Evolutionary conservation across 2,329 filamentous ascomycete species (phyloP).

Genomic region (Alternaria sp.): DNA sequence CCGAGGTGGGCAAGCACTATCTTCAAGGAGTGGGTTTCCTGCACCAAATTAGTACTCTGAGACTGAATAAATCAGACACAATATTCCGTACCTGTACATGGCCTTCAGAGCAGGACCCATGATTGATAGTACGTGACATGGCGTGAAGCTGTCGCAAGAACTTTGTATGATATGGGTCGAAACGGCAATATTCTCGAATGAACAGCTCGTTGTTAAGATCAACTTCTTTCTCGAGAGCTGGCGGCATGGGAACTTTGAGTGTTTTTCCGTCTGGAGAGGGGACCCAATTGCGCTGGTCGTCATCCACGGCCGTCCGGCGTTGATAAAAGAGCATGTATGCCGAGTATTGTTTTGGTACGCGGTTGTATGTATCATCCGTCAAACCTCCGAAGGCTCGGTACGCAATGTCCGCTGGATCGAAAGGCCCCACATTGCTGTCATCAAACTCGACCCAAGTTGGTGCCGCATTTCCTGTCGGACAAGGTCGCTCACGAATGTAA

Average conservation of each 20-base stretch:
- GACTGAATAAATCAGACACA: not conserved
- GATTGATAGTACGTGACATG: conserved; percentile 62
- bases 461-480: conserved; percentile 55
- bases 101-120: conserved; percentile 60
- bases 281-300: conserved; percentile 41
- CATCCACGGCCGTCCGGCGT: conserved; percentile 70
- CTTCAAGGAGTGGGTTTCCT: conserved; percentile 62
- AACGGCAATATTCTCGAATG: conserved; percentile 79
- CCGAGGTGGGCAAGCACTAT: conserved; percentile 73
- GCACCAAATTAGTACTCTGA: conserved; percentile 10
- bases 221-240: conserved; percentile 64
- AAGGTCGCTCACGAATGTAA: conserved; percentile 83
- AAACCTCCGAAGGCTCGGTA: conserved; percentile 72
- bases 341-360: conserved; percentile 60
- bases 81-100: conserved; percentile 39
- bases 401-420: conserved; percentile 77
- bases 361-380: conserved; percentile 42
- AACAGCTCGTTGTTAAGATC: conserved; percentile 75
- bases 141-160: conserved; percentile 72
- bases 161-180: conserved; percentile 73
- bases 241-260: conserved; percentile 58
- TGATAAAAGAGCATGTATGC: conserved; percentile 99
- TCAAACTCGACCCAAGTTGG: conserved; percentile 89
- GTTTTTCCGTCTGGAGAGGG: conserved; percentile 57
- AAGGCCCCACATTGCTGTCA: conserved; percentile 80